Percentiles rank a stretch among this genome's conserved stretches.
Conservation (phyloP, 306 rosid genomes). For the Herpetospermum pedunculosum region DNA sequence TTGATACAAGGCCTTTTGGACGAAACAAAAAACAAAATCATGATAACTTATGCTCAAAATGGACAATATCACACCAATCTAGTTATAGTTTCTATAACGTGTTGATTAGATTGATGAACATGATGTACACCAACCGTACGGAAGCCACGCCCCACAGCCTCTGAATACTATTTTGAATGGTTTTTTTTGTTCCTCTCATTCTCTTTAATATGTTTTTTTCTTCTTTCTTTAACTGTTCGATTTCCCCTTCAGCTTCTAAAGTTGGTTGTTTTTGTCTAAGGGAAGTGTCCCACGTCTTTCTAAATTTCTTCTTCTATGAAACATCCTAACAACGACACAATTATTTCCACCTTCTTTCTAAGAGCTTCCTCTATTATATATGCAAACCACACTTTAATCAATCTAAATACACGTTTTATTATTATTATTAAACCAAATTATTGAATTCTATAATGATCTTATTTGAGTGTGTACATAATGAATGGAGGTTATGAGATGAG, state of each 20-base stretch:
- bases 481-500: too few species aligned
- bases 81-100: too few species aligned
- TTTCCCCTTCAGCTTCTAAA: too few species aligned
- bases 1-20: too few species aligned
- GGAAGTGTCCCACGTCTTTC: neutral
- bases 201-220: neutral
- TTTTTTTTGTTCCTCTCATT: neutral
- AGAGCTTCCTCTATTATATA: too few species aligned
- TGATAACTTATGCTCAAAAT: too few species aligned
- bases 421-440: neutral
- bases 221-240: neutral
- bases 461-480: too few species aligned
- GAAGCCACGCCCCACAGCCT: conserved; percentile 14
- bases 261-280: neutral
- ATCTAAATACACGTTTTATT: neutral
- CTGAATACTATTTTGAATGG: conserved; percentile 7
- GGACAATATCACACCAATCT: too few species aligned
- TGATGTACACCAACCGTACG: conserved; percentile 37
- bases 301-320: neutral
- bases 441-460: neutral
- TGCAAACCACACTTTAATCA: too few species aligned
- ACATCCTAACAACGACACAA: neutral
- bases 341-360: neutral
- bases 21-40: too few species aligned
- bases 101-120: conserved; percentile 38